A percentile compares a stretch with the other conserved stretches of the same genome.
Evolutionary conservation across 2,329 filamentous ascomycete species (phyloP).

Genomic region (Chaetomiaceae sp.): DNA sequence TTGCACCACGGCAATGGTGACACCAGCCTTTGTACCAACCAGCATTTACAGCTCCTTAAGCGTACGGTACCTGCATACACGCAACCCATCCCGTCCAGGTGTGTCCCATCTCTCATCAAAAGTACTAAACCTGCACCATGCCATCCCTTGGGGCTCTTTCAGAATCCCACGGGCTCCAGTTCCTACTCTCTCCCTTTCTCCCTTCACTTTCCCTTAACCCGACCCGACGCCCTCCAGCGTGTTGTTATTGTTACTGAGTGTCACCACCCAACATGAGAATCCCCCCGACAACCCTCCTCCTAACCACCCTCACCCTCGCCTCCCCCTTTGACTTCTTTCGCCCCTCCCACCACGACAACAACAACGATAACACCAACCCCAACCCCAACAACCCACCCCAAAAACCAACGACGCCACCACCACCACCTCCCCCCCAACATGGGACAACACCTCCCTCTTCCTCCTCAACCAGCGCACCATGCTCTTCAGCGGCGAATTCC

Average conservation of each 20-base stretch:
- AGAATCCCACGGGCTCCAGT: too few relatives aligned
- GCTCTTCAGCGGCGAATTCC: conserved; percentile 69
- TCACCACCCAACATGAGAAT: too few relatives aligned
- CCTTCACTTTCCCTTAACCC: too few relatives aligned
- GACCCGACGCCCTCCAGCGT: background rate
- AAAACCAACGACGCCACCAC: too few relatives aligned
- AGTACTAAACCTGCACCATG: background rate
- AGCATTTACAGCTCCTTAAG: too few relatives aligned
- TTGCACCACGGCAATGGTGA: background rate
- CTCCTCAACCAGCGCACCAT: conserved; percentile 65
- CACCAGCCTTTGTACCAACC: background rate
- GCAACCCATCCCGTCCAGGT: background rate
- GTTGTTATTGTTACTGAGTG: too few relatives aligned
- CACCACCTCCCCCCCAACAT: conserved; percentile 30
- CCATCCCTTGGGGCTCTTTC: background rate
- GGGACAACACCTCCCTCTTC: conserved; percentile 67
- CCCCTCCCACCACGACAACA: too few relatives aligned
- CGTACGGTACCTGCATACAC: background rate
- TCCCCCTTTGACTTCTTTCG: too few relatives aligned
- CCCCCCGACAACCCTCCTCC: background rate
- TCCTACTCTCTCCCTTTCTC: too few relatives aligned
- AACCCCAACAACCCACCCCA: background rate
- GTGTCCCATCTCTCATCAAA: too few relatives aligned
- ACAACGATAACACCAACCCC: too few relatives aligned
- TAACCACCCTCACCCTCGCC: background rate